Base-by-base conservation (phyloP, 163 green algal genomes). In the Chlorella variabilis region DNA sequence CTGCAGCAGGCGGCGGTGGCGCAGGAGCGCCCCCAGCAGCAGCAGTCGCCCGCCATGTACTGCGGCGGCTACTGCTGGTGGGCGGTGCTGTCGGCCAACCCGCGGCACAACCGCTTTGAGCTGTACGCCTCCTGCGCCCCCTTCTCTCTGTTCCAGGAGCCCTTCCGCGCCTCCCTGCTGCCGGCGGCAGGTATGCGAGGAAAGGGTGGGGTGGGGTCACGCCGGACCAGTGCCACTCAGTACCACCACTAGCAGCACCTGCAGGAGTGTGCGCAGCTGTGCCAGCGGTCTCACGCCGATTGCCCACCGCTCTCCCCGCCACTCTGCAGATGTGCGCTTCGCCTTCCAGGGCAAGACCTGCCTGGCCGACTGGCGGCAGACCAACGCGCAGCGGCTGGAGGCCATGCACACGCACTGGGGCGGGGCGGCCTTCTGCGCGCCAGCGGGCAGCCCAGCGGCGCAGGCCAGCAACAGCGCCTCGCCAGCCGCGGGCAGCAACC, bases 101-200 rank as follows among this genome's bases (percentile, higher is more conserved):
- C 58, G 31, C 75, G 36, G 20, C 39, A 73, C 58, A 62, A 81
- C 41, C 41, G 75, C 20, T 81, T 81, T 51, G 59, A 81, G 41
- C 75, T 81, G 20, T 73, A 73, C 41, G 75, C 59, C 20, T 71
- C 39, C 29, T 81, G 75, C 75, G 41, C 58, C 29, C 39, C 75
- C 29, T 81, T 81, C 75, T 81, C 73, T 4, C 73, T 80, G 13
- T 80, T 80, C 73, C 54, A 59, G 38, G 73, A 80, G 73, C 73
- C 73, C 27, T 80, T 71, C 73, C 36, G 73, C 13, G 56, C 73
- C 34, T n/a, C 75, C 15, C 75, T 81, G 59, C 75, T 73, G 39
- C 58, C 58, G 13, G 58, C 41, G 1, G 58, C 51, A 68, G 71
- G 71, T 51, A 33, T 2, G 68, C 39, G 25, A 11, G n/a, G n/a